These are phyloP conservation scores for Coniochaeta sp. DNA, from an alignment of 2,329 filamentous ascomycete species.

Conservation along the genomic window DNA sequence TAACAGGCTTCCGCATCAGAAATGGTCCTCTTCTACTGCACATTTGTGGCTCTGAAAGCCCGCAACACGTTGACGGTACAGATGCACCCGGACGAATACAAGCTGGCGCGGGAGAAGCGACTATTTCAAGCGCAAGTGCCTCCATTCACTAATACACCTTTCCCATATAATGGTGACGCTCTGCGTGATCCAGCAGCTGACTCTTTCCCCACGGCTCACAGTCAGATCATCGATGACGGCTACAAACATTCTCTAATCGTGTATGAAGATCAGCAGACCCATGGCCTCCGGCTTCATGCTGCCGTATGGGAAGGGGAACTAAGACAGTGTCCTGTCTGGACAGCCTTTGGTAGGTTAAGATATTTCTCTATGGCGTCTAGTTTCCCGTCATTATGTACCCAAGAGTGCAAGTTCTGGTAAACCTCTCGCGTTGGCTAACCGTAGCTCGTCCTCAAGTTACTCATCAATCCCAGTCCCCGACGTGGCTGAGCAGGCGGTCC, in stretches of 20 bases:
- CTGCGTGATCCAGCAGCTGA: not conserved
- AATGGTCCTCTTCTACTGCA: slow-evolving; percentile 51
- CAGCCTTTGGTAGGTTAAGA: slow-evolving; percentile 45
- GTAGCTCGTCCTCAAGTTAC: slow-evolving; percentile 35
- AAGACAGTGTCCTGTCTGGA: slow-evolving; percentile 52
- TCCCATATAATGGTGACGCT: no score
- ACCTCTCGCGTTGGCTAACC: not conserved
- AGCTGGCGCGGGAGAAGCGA: slow-evolving; percentile 37
- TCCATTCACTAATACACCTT: not conserved
- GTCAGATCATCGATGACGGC: slow-evolving; percentile 48
- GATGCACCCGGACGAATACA: slow-evolving; percentile 35
- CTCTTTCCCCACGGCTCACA: slow-evolving; percentile 19
- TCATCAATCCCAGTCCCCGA: slow-evolving; percentile 35
- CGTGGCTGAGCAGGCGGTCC: slow-evolving; percentile 43
- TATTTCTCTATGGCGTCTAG: not conserved
- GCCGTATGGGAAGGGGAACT: slow-evolving; percentile 47
- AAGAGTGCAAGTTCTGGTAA: not conserved
- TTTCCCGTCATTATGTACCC: not conserved
- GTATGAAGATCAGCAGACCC: slow-evolving; percentile 40
- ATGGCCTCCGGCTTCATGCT: slow-evolving; percentile 46
- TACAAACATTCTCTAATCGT: slow-evolving; percentile 47
- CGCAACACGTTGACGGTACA: slow-evolving; percentile 35
- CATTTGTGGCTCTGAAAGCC: slow-evolving; percentile 49
- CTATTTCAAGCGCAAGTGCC: slow-evolving; percentile 48
- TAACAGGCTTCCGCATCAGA: slow-evolving; percentile 27